A percentile compares a stretch with the other conserved stretches of the same genome.
phyloP scores from a whole-genome alignment of 2,329 filamentous ascomycete genomes.

The Dothistroma septosporum region DNA sequence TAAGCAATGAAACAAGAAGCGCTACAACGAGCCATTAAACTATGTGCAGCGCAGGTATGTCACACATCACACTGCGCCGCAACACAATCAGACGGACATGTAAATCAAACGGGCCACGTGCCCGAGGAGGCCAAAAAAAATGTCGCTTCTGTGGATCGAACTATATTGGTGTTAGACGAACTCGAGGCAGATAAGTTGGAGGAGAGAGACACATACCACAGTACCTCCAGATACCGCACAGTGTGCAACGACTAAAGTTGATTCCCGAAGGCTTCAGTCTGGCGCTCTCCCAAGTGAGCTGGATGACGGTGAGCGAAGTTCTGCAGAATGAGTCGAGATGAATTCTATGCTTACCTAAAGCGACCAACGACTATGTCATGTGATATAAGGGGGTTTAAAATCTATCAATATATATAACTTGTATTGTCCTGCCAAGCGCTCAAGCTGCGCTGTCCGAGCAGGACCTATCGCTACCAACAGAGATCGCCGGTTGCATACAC shows the following conservation, averaged over 20 bases:
- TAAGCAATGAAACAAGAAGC: too few relatives aligned
- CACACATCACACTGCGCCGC: too few relatives aligned
- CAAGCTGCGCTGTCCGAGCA: background rate
- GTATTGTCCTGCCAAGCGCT: background rate
- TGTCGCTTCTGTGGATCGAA: slow-evolving; percentile 6
- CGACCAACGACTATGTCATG: background rate
- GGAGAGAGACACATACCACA: background rate
- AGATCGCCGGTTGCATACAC: too few relatives aligned
- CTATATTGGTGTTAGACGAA: background rate
- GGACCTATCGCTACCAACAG: too few relatives aligned
- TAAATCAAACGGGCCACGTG: too few relatives aligned
- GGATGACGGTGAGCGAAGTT: background rate
- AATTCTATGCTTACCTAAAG: background rate
- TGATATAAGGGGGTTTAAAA: background rate
- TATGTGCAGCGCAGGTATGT: too few relatives aligned
- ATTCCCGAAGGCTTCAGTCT: slow-evolving; percentile 6
- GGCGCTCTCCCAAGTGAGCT: background rate
- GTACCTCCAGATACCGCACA: slow-evolving; percentile 8
- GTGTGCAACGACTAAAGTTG: slow-evolving; percentile 1
- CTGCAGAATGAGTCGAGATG: too few relatives aligned
- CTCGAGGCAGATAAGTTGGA: background rate
- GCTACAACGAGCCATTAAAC: too few relatives aligned
- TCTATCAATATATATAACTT: background rate
- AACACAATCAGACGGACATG: too few relatives aligned
- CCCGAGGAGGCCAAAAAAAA: too few relatives aligned